These are phyloP conservation scores for Amanita rubescens DNA, from an alignment of 768 basidiomycete genomes.

Conservation along the genomic window DNA sequence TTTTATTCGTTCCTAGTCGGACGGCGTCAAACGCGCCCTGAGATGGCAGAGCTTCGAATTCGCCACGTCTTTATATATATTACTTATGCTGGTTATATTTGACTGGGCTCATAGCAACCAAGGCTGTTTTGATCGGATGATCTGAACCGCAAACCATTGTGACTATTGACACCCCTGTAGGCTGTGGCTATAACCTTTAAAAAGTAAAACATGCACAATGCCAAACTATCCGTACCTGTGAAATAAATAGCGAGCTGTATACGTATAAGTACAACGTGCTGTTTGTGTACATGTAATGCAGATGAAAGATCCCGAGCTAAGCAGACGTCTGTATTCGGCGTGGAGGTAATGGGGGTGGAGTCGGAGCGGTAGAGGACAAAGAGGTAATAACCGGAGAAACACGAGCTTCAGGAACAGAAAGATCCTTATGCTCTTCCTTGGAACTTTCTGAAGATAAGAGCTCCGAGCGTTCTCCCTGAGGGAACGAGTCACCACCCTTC, in stretches of 20 bases:
- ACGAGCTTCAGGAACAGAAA: not conserved
- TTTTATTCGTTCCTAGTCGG: not conserved
- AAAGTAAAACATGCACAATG: not conserved
- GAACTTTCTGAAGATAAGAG: not conserved
- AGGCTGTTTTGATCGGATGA: not conserved
- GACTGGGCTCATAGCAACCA: not conserved
- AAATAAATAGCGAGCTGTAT: not conserved
- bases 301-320: not conserved
- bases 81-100: no score
- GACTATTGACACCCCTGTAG: not conserved
- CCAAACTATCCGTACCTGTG: not conserved
- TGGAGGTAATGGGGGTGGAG: conserved; percentile 23
- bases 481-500: conserved; percentile 31
- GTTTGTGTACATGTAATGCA: not conserved
- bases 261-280: conserved; percentile 3
- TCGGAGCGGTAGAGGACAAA: not conserved
- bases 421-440: not conserved
- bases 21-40: no score
- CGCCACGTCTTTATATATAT: no score
- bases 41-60: no score
- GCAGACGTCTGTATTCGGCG: conserved; percentile 18
- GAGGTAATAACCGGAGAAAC: not conserved
- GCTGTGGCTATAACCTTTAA: no score
- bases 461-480: not conserved
- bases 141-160: no score